These are phyloP conservation scores for Penicillium expansum DNA, from an alignment of 2,329 filamentous ascomycete species.

Conservation along the genomic window DNA sequence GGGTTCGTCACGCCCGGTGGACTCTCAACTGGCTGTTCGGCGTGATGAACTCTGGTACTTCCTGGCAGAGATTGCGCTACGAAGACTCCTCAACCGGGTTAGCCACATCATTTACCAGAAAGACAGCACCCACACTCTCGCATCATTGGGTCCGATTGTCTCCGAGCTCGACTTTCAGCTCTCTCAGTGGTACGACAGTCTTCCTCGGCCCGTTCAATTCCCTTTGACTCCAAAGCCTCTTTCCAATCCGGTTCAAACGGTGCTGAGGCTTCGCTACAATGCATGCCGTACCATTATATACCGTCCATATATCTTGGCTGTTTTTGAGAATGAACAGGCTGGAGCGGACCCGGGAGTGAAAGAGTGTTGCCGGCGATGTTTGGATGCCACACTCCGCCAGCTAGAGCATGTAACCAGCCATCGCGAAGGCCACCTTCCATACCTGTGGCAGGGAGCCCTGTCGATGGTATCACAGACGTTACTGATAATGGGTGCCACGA, in stretches of 20 bases:
- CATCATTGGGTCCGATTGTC: slow-evolving; percentile 72
- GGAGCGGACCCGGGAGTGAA: slow-evolving; percentile 69
- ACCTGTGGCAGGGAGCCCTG: slow-evolving; percentile 79
- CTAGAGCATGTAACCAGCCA: slow-evolving; percentile 75
- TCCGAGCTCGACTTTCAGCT: slow-evolving; percentile 79
- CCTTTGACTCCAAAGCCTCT: slow-evolving; percentile 66
- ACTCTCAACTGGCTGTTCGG: slow-evolving; percentile 28
- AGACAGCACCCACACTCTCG: slow-evolving; percentile 67
- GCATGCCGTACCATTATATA: slow-evolving; percentile 85
- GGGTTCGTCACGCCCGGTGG: not conserved
- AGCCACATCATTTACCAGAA: slow-evolving; percentile 78
- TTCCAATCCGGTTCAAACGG: slow-evolving; percentile 73
- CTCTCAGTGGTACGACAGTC: slow-evolving; percentile 78
- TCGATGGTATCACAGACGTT: slow-evolving; percentile 80
- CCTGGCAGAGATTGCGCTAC: slow-evolving; percentile 74
- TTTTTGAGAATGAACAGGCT: slow-evolving; percentile 72
- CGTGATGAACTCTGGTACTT: slow-evolving; percentile 85
- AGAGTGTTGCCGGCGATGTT: slow-evolving; percentile 75
- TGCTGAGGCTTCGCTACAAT: slow-evolving; percentile 75
- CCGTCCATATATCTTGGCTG: slow-evolving; percentile 75
- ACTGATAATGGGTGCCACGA: slow-evolving; percentile 78
- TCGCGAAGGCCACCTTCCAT: slow-evolving; percentile 79
- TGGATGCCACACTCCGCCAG: slow-evolving; percentile 76
- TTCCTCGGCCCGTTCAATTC: slow-evolving; percentile 73
- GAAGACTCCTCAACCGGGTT: slow-evolving; percentile 72